Evolutionary conservation across 1,139 yeast species (phyloP).

Genomic region (Entelexis sorbosivorans): DNA sequence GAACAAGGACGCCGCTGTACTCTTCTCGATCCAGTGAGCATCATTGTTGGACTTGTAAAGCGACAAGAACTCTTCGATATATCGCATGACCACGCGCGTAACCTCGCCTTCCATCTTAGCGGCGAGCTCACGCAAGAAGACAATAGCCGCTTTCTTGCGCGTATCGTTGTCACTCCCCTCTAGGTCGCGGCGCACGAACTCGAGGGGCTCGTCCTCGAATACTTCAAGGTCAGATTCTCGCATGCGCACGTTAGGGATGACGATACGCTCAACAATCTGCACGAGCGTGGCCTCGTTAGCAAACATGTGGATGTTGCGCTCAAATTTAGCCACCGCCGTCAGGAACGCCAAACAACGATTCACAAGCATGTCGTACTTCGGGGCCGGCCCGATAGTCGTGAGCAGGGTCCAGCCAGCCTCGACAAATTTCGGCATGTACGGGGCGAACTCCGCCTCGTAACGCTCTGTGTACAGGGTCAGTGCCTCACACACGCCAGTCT

Average conservation of each 20-base stretch:
- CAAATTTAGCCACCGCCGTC: conserved; percentile 67
- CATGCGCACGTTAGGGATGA: conserved; percentile 76
- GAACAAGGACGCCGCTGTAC: conserved; percentile 75
- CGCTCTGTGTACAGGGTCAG: conserved; percentile 78
- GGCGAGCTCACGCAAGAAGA: conserved; percentile 76
- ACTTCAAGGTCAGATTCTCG: conserved; percentile 76
- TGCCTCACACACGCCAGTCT: conserved; percentile 75
- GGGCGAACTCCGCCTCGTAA: conserved; percentile 81
- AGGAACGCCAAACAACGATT: conserved; percentile 72
- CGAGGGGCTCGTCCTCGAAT: conserved; percentile 95
- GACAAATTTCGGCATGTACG: conserved; percentile 65
- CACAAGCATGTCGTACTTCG: conserved; percentile 73
- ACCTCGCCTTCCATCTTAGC: conserved; percentile 65
- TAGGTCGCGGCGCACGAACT: conserved; percentile 78
- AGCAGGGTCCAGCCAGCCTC: conserved; percentile 74
- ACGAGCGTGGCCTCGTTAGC: conserved; percentile 56
- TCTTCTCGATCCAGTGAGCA: conserved; percentile 70
- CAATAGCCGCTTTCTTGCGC: conserved; percentile 83
- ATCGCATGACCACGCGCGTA: conserved; percentile 66
- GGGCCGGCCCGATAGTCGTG: conserved; percentile 54
- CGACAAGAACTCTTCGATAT: conserved; percentile 56
- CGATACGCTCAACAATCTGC: conserved; percentile 69
- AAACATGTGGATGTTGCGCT: conserved; percentile 49
- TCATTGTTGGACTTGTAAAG: conserved; percentile 36
- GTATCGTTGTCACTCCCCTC: conserved; percentile 94